Conservation (phyloP, 352 stramenopile genomes). For the Thalassiosira hispida region DNA sequence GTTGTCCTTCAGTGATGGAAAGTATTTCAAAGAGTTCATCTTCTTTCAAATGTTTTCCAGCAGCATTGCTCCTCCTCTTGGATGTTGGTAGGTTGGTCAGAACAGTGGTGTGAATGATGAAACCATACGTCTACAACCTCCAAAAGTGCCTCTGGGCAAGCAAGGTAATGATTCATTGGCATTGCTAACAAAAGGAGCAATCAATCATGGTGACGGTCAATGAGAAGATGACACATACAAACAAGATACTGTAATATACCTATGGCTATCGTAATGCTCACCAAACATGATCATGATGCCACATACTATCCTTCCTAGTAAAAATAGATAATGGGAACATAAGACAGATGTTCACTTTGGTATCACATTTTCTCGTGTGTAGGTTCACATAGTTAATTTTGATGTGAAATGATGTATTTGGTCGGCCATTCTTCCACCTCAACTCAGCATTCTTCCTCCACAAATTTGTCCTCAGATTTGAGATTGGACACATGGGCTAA, state of each 20-base stretch:
- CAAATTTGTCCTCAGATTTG: too few species aligned
- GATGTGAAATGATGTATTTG: too few species aligned
- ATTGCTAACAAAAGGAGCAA: slow-evolving; percentile 37
- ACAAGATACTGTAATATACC: background rate
- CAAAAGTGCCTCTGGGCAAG: slow-evolving; percentile 53
- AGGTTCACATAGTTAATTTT: too few species aligned
- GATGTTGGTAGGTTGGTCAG: background rate
- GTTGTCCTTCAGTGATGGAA: background rate
- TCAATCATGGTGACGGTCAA: too few species aligned
- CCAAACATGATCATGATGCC: slow-evolving; percentile 42
- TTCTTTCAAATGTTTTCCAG: slow-evolving; percentile 44
- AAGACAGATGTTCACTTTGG: too few species aligned
- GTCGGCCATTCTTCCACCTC: too few species aligned
- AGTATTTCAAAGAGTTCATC: slow-evolving; percentile 27
- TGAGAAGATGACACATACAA: too few species aligned
- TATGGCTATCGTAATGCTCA: background rate
- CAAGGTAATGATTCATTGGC: slow-evolving; percentile 58
- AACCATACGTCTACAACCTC: slow-evolving; percentile 57
- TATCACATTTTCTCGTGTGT: too few species aligned
- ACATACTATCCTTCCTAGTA: slow-evolving; percentile 54
- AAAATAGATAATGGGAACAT: slow-evolving; percentile 57
- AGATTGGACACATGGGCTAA: too few species aligned
- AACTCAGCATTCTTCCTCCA: too few species aligned
- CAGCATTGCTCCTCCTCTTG: slow-evolving; percentile 23
- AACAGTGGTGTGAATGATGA: slow-evolving; percentile 43